Conservation (phyloP, 2,329 filamentous ascomycete genomes). For the Apiospora marii region DNA sequence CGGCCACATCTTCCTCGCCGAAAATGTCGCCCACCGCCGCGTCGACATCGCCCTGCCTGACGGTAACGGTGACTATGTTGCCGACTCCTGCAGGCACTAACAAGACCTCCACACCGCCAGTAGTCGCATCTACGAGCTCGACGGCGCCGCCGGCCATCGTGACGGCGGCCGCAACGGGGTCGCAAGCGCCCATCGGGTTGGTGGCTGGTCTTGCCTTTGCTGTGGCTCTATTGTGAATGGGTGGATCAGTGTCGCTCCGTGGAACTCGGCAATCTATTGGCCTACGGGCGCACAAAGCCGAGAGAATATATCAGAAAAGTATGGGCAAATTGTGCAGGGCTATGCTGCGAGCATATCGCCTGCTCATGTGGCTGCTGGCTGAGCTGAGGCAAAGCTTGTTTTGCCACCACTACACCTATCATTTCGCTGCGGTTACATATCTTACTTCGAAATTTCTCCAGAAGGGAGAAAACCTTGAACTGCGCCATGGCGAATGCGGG, state of each 20-base stretch:
- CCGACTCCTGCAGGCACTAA: neutral
- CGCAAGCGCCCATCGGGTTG: neutral
- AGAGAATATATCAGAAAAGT: neutral
- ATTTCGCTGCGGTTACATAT: neutral
- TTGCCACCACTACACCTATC: neutral
- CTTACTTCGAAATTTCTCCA: neutral
- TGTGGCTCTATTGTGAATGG: neutral
- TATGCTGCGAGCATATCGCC: neutral
- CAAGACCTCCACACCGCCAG: neutral
- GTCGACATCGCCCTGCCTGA: neutral
- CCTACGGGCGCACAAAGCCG: neutral
- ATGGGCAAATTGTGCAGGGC: too few relatives aligned
- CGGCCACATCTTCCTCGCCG: neutral
- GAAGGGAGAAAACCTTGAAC: neutral
- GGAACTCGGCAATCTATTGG: neutral
- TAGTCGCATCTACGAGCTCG: neutral
- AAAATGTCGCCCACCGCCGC: neutral
- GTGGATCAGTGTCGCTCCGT: neutral
- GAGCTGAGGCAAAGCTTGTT: neutral
- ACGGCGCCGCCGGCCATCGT: neutral
- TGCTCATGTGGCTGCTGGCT: neutral
- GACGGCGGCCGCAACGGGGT: neutral
- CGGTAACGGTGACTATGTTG: neutral
- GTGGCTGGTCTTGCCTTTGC: constrained; percentile 17
- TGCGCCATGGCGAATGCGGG: neutral